Base-by-base conservation (phyloP, 148 eudicot genomes). In the Rhododendron ferrugineum region DNA sequence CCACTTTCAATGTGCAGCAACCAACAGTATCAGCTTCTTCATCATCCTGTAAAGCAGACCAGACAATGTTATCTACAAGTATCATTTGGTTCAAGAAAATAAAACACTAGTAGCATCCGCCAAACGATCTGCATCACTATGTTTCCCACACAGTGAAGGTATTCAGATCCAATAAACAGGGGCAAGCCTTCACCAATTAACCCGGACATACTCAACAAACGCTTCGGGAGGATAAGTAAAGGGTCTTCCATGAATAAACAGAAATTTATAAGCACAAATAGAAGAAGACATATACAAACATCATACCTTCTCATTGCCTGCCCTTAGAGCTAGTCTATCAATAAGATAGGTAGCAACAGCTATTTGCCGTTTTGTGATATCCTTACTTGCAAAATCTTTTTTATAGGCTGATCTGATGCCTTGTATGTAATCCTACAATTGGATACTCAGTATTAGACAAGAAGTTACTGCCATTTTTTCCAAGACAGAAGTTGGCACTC, bases 11-110 rank as follows among this genome's bases (percentile, higher is more conserved):
- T 40, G 98, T 97, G 89, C 99, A 95, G 88, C 98, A 97, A 90
- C 99, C 98, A 90, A 97, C 99, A 30, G 99, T 97, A 86, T 97
- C 98, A 88, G 99, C 99, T 93, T 97, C 99, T 82, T 97, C 99
- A 82, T 97, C 99, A 89, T 97, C 99, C 99, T 97, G 94, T 80
- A 91, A 66, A 66, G 72, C 44, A 78, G 5, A 66, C 83, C 26
- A 84, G 79, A 60, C 72, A 54, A 49, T 60, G n/a, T 28, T 34
- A 16, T 40, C 23, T 10, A 82, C 32, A 36, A 58, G 64, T 50
- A 16, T 32, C 36, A 6, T 26, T 2, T 34, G 6, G 18, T 36
- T 32, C 9, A 23, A 80, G 9, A 18, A 80, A 20, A 32, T 20
- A 46, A n/a, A 34, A 32, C 66, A 56, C 44, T 56, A 2, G 22